Percentiles rank a stretch among this genome's conserved stretches.
Evolutionary conservation across 495 filamentous ascomycete species (phyloP).

Genomic region (Podospora pseudopauciseta): DNA sequence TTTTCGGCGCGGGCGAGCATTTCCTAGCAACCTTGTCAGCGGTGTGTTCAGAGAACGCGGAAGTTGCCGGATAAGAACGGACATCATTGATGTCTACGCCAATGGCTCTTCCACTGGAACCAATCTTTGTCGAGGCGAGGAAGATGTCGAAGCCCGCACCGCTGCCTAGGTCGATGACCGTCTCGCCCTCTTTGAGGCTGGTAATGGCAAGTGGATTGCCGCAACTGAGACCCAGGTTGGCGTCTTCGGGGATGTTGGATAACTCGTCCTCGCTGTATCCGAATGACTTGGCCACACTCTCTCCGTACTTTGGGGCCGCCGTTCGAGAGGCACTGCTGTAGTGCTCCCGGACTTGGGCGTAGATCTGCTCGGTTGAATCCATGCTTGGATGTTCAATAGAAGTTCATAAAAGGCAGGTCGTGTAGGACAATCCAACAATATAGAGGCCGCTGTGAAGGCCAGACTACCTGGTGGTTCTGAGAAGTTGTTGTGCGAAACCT

Average conservation of each 20-base stretch:
- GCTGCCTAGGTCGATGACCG: conserved; percentile 59
- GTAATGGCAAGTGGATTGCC: conserved; percentile 61
- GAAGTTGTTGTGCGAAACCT: too few species aligned
- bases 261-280: conserved; percentile 58
- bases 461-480: too few species aligned
- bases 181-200: conserved; percentile 56
- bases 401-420: neutral
- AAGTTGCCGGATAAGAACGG: neutral
- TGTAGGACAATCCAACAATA: too few species aligned
- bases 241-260: conserved; percentile 47
- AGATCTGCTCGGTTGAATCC: conserved; percentile 29
- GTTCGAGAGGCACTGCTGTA: conserved; percentile 35
- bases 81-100: conserved; percentile 68
- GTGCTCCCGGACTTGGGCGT: conserved; percentile 38
- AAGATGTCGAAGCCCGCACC: conserved; percentile 65
- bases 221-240: conserved; percentile 65
- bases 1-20: conserved; percentile 57
- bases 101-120: conserved; percentile 50
- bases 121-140: conserved; percentile 56
- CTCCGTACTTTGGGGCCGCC: conserved; percentile 32
- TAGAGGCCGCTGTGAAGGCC: too few species aligned
- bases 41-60: neutral
- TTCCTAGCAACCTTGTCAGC: conserved; percentile 35
- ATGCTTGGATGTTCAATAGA: conserved; percentile 12
- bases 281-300: conserved; percentile 54